These are phyloP conservation scores for Gossypium bickii DNA, from an alignment of 345 rosid species.

Conservation along the genomic window DNA sequence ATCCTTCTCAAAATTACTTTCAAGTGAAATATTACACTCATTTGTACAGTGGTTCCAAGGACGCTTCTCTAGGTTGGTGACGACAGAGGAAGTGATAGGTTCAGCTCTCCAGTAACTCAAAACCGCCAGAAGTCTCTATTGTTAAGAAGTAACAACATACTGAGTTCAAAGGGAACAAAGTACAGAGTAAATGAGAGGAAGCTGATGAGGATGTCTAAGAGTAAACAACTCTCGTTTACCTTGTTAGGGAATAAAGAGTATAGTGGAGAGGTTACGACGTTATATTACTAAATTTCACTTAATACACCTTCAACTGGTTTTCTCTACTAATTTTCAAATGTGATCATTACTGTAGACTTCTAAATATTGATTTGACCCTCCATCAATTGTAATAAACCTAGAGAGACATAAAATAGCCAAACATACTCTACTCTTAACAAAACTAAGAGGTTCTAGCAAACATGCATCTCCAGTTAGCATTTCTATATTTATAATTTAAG, in stretches of 20 bases:
- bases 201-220: neutral
- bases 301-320: neutral
- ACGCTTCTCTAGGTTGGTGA: neutral
- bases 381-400: neutral
- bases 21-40: neutral
- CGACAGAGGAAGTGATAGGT: neutral
- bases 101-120: neutral
- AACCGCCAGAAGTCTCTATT: neutral
- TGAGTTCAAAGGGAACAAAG: neutral
- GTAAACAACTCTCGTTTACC: neutral
- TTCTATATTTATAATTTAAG: neutral
- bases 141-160: neutral
- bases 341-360: neutral
- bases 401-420: neutral
- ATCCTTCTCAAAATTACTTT: conserved; percentile 1
- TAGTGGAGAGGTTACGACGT: neutral
- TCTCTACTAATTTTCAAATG: neutral
- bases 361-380: neutral
- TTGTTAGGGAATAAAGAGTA: neutral
- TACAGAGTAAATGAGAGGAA: neutral
- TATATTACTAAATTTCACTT: neutral
- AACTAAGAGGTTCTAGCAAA: neutral
- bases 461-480: neutral
- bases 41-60: neutral
- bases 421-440: neutral